These are phyloP conservation scores for Simmondsia chinensis DNA, from an alignment of 148 eudicot species.

Conservation along the genomic window DNA sequence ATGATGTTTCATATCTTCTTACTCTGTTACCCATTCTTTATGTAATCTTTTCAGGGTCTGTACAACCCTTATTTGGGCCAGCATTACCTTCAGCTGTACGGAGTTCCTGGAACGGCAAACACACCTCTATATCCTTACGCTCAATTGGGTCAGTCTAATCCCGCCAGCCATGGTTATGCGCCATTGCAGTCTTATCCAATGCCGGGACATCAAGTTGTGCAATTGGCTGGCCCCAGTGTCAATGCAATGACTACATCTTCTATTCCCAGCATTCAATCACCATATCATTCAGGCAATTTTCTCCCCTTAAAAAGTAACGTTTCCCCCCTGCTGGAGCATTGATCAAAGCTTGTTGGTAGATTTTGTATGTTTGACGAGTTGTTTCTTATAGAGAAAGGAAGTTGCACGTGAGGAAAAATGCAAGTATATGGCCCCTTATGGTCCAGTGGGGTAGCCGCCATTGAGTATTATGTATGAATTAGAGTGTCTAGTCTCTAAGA, in stretches of 20 bases:
- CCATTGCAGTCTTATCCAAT: conserved; percentile 59
- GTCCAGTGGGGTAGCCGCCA: too few relatives aligned
- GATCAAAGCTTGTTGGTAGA: not conserved
- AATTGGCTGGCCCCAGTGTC: conserved; percentile 55
- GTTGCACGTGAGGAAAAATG: too few relatives aligned
- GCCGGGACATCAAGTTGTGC: conserved; percentile 74
- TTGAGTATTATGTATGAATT: too few relatives aligned
- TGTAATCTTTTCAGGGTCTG: conserved; percentile 45
- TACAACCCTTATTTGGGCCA: conserved; percentile 75
- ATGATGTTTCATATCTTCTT: too few relatives aligned
- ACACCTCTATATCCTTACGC: conserved; percentile 68
- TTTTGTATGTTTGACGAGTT: not conserved
- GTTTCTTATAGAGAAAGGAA: not conserved
- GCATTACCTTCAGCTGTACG: conserved; percentile 79
- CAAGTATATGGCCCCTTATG: too few relatives aligned
- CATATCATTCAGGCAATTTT: conserved; percentile 64
- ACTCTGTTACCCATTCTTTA: conserved; percentile 1
- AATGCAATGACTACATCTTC: conserved; percentile 61
- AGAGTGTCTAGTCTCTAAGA: too few relatives aligned
- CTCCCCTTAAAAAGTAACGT: conserved; percentile 20
- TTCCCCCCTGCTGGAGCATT: conserved; percentile 9
- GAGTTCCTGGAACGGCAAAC: conserved; percentile 71
- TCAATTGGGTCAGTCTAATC: conserved; percentile 58
- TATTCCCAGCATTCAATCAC: conserved; percentile 54
- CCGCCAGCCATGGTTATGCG: conserved; percentile 53